Base-by-base conservation (phyloP, 2,329 filamentous ascomycete genomes). In the Onygenales sp. region DNA sequence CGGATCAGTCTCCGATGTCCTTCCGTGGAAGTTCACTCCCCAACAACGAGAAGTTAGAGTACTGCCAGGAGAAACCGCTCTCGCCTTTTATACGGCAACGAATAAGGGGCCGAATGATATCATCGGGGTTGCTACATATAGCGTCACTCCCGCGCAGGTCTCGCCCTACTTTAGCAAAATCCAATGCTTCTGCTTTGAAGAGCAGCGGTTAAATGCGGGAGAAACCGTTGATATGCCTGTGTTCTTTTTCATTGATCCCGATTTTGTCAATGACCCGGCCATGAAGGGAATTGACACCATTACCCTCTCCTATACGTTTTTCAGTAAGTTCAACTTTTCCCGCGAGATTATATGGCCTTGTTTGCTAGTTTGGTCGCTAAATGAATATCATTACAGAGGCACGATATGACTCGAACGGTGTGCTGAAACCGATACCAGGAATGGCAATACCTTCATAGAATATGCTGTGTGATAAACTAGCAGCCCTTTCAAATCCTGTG, bases 161-260 rank as follows among this genome's bases (percentile, higher is more conserved):
- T 92, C 93, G 43, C 91, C 89, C 1, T 98, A 98, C 70, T 98
- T 98, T 67, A 94, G 88, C 81, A 98, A 98, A 80, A 98, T 98
- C 45, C 93, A 98, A 72, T 98, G 93, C 67, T 98, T 98, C 72
- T 98, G 93, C 71, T 98, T 98, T 64, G 93, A 98, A 74, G 92
- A 90, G 69, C 93, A 98, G 78, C 80, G 94, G 57, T 72, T 98
- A 59, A 92, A 93, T 67, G 91, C 91, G 5, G 91, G 92, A 44
- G 94, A 98, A 78, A 93, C 90, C 44, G 93, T 98, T 52, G 93
- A 98, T 70, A 98, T 98, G 94, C 94, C 93, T 0, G 94, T 98
- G 0, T 98, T 98, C 72, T 98, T 98, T 74, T 98, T 97, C 71
- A 87, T 98, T 59, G 93, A 98, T 66, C 93, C 93, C 0, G 93